Evolutionary conservation across 306 rosid species (phyloP).

Genomic region (Vicia faba): DNA sequence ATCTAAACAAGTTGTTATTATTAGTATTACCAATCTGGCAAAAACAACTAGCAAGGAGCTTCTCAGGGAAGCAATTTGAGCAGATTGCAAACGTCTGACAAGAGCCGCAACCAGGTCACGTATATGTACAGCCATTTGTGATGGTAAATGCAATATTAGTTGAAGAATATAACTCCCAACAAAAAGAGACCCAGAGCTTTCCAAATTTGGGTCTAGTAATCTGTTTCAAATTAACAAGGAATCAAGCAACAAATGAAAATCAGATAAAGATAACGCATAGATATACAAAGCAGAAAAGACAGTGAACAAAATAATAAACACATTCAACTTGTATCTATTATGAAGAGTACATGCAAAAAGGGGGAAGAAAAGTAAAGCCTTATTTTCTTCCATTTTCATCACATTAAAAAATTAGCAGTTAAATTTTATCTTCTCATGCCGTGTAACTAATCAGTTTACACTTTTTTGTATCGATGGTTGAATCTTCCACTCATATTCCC

Average conservation of each 20-base stretch:
- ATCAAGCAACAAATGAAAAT: slow-evolving; percentile 38
- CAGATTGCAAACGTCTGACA: slow-evolving; percentile 87
- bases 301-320: slow-evolving; percentile 12
- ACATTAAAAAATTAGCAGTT: slow-evolving; percentile 14
- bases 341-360: slow-evolving; percentile 19
- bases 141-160: slow-evolving; percentile 83
- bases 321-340: not conserved
- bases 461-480: not conserved
- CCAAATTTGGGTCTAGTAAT: slow-evolving; percentile 81
- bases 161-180: slow-evolving; percentile 93
- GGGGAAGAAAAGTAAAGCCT: slow-evolving; percentile 11
- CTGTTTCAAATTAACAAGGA: slow-evolving; percentile 53
- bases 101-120: slow-evolving; percentile 83
- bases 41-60: slow-evolving; percentile 87
- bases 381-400: slow-evolving; percentile 11
- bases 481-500: slow-evolving; percentile 6
- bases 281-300: slow-evolving; percentile 1
- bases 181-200: slow-evolving; percentile 91
- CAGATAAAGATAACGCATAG: slow-evolving; percentile 1
- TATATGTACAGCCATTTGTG: slow-evolving; percentile 83
- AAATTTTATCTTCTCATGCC: not conserved
- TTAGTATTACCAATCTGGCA: slow-evolving; percentile 83
- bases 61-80: slow-evolving; percentile 65
- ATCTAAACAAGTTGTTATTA: slow-evolving; percentile 23
- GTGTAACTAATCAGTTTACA: slow-evolving; percentile 7